These are phyloP conservation scores for Microcyclosporella mali DNA, from an alignment of 2,329 filamentous ascomycete species.

Conservation along the genomic window DNA sequence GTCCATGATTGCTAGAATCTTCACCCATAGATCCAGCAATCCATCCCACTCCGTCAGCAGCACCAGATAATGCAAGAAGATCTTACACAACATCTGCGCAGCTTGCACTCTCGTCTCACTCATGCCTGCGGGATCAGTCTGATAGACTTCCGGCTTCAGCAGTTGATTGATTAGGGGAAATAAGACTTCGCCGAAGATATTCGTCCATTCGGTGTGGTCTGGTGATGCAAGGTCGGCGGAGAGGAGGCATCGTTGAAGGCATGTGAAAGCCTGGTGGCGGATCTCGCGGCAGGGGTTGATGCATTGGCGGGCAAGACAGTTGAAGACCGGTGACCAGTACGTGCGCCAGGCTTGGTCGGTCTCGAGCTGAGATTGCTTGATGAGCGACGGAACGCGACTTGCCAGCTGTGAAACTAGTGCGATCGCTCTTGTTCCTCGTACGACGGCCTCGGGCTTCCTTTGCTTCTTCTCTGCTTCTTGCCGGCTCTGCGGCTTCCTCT, in stretches of 20 bases:
- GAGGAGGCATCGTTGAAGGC: conserved; percentile 76
- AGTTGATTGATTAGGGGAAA: conserved; percentile 85
- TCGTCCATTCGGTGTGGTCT: conserved; percentile 79
- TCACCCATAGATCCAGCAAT: conserved; percentile 85
- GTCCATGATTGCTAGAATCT: conserved; percentile 93
- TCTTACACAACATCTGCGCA: conserved; percentile 85
- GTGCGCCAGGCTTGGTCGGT: conserved; percentile 73
- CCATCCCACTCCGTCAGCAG: conserved; percentile 78
- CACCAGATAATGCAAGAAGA: conserved; percentile 89
- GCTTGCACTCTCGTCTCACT: conserved; percentile 89
- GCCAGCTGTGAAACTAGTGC: conserved; percentile 77
- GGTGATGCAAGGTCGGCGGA: conserved; percentile 77
- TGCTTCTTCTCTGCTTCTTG: conserved; percentile 32
- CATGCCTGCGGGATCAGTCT: conserved; percentile 87
- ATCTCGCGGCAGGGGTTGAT: conserved; percentile 92
- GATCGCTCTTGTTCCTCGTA: conserved; percentile 73
- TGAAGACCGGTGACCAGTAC: conserved; percentile 94
- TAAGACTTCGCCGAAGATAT: conserved; percentile 87
- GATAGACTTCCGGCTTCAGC: conserved; percentile 90
- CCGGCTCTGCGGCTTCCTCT: conserved; percentile 25
- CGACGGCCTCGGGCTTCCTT: conserved; percentile 66
- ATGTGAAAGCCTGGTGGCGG: conserved; percentile 78
- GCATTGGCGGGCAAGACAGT: conserved; percentile 80
- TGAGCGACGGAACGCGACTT: conserved; percentile 72
- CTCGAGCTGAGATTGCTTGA: conserved; percentile 89